Conservation (phyloP, 768 basidiomycete genomes). For the Mycena latifolia region DNA sequence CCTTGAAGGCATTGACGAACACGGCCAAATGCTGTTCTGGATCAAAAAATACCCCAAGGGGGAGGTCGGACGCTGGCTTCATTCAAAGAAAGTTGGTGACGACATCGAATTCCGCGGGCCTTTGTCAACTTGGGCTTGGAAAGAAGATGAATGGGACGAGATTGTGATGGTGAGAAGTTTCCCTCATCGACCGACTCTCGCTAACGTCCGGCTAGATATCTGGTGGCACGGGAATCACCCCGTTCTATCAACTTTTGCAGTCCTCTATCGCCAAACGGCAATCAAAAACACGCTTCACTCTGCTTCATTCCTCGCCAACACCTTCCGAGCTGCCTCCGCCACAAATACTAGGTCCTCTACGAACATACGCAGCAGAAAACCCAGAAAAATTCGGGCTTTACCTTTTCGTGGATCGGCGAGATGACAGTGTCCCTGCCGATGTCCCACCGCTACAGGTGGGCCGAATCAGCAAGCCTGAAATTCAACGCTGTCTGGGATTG, state of each 20-base stretch:
- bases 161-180: conserved; percentile 71
- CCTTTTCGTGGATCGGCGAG: conserved; percentile 73
- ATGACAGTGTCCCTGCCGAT: conserved; percentile 38
- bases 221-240: conserved; percentile 90
- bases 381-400: conserved; percentile 69
- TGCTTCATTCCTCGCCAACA: conserved; percentile 78
- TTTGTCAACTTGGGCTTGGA: conserved; percentile 73
- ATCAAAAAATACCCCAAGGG: conserved; percentile 83
- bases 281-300: conserved; percentile 68
- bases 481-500: conserved; percentile 57
- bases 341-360: conserved; percentile 66
- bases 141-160: conserved; percentile 75
- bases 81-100: conserved; percentile 76
- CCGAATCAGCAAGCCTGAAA: conserved; percentile 63
- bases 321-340: conserved; percentile 79
- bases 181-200: neutral
- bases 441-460: conserved; percentile 54
- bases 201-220: conserved; percentile 70
- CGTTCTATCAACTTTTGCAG: conserved; percentile 84
- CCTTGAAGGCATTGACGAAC: conserved; percentile 73
- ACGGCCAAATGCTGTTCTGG: conserved; percentile 83
- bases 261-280: conserved; percentile 54
- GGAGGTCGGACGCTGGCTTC: conserved; percentile 88
- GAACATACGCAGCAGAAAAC: conserved; percentile 57
- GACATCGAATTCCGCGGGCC: conserved; percentile 84